Percentiles rank a stretch among this genome's conserved stretches.
These are phyloP conservation scores for Perkinsus olseni DNA, from an alignment of 169 alveolate genomes.

Conservation along the genomic window DNA sequence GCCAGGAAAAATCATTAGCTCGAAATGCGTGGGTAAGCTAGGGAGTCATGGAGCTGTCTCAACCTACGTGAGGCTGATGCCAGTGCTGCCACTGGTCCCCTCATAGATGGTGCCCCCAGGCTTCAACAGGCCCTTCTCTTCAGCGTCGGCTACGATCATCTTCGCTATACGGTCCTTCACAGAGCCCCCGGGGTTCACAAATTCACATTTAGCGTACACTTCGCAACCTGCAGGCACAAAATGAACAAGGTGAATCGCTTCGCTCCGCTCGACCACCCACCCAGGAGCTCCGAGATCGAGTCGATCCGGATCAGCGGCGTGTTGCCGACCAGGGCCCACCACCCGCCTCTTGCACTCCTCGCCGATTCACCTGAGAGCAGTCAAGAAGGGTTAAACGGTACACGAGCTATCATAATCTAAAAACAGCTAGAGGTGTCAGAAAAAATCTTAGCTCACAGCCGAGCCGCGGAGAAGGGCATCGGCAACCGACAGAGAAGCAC, in stretches of 20 bases:
- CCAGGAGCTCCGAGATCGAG: conserved; percentile 47
- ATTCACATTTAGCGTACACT: conserved; percentile 43
- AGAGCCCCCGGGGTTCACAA: conserved; percentile 47
- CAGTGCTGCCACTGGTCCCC: conserved; percentile 2
- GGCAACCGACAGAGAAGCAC: too few relatives aligned
- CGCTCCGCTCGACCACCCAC: conserved; percentile 27
- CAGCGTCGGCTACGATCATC: conserved; percentile 40
- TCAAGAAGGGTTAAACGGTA: too few relatives aligned
- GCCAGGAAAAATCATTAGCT: too few relatives aligned
- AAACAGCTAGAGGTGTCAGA: neutral
- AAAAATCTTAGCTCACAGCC: neutral
- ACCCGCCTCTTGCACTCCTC: neutral
- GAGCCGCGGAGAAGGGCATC: too few relatives aligned
- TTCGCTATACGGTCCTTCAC: conserved; percentile 49
- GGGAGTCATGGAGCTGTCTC: too few relatives aligned
- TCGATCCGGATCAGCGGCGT: conserved; percentile 43
- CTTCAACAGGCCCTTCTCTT: conserved; percentile 28
- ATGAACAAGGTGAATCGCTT: neutral
- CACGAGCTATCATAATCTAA: too few relatives aligned
- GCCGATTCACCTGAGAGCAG: neutral
- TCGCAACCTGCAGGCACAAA: neutral
- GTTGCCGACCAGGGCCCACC: conserved; percentile 26
- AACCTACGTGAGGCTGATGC: conserved; percentile 1
- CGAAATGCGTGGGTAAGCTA: too few relatives aligned
- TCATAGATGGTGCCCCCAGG: conserved; percentile 38